Percentiles rank a stretch among this genome's conserved stretches.
Evolutionary conservation across 2,329 filamentous ascomycete genomes (phyloP).

Genomic region (Clarireedia sp.): DNA sequence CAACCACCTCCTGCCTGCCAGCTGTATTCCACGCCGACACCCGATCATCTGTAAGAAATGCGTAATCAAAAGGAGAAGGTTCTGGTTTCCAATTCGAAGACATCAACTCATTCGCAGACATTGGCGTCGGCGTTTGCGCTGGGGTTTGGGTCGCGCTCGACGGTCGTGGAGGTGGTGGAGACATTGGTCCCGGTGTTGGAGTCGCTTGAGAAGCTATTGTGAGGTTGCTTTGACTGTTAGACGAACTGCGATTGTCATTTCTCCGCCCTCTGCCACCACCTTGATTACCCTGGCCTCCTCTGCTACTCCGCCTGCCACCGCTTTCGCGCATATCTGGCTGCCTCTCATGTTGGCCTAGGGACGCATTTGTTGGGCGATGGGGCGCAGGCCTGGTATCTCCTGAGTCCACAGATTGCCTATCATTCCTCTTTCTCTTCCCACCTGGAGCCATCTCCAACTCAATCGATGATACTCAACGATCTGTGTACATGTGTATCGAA

Average conservation of each 20-base stretch:
- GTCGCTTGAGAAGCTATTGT: constrained; percentile 23
- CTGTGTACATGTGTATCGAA: constrained; percentile 22
- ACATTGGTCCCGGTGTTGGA: constrained; percentile 29
- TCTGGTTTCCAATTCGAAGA: constrained; percentile 27
- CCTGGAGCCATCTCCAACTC: constrained; percentile 26
- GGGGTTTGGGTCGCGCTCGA: constrained; percentile 26
- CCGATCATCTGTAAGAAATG: constrained; percentile 63
- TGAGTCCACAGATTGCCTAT: constrained; percentile 32
- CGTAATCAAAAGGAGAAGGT: constrained; percentile 54
- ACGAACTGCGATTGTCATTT: constrained; percentile 23
- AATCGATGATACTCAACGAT: constrained; percentile 16
- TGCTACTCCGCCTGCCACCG: constrained; percentile 39
- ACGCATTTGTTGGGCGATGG: constrained; percentile 51
- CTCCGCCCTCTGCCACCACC: constrained; percentile 24
- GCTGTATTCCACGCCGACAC: constrained; percentile 59
- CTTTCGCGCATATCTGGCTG: constrained; percentile 40
- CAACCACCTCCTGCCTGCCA: constrained; percentile 60
- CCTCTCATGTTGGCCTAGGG: constrained; percentile 50
- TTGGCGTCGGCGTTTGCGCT: constrained; percentile 16
- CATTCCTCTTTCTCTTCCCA: constrained; percentile 30
- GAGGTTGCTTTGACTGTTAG: constrained; percentile 16
- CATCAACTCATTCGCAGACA: constrained; percentile 19
- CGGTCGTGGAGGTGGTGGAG: constrained; percentile 27
- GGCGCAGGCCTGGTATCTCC: constrained; percentile 48
- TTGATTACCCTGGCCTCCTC: constrained; percentile 34